Evolutionary conservation across 1,139 yeast genomes (phyloP).

Genomic region (Blastobotrys apis): DNA sequence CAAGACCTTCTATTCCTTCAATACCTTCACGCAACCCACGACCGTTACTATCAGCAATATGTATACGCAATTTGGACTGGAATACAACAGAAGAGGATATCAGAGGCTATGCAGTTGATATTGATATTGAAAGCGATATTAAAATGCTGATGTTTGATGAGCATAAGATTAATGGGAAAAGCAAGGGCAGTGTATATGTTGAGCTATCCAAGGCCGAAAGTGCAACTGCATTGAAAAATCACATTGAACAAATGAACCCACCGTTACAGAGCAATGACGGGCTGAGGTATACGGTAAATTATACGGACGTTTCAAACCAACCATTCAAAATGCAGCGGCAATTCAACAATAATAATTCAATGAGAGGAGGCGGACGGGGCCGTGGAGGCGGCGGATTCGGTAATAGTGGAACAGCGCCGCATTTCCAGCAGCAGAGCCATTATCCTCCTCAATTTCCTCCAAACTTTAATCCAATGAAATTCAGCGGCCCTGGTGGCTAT

Average conservation of each 20-base stretch:
- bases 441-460: not conserved
- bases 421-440: conserved; percentile 7
- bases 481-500: no score
- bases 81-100: conserved; percentile 36
- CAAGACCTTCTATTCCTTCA: not conserved
- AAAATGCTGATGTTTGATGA: conserved; percentile 31
- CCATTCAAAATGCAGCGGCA: conserved; percentile 9
- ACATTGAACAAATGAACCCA: conserved; percentile 2
- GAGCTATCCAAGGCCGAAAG: conserved; percentile 19
- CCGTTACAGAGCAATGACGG: not conserved
- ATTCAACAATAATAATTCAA: not conserved
- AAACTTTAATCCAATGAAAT: conserved; percentile 6
- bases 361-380: conserved; percentile 6
- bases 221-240: conserved; percentile 14
- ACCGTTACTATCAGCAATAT: conserved; percentile 2
- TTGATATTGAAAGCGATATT: conserved; percentile 24
- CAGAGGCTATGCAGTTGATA: conserved; percentile 31
- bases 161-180: conserved; percentile 34
- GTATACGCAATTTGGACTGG: conserved; percentile 29
- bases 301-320: conserved; percentile 5
- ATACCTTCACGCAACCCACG: no score
- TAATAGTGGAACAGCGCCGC: not conserved
- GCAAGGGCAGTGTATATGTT: conserved; percentile 29
- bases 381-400: not conserved
- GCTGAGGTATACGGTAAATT: not conserved